Evolutionary conservation across 2,329 filamentous ascomycete species (phyloP).

Genomic region (Cladosporium sp.): DNA sequence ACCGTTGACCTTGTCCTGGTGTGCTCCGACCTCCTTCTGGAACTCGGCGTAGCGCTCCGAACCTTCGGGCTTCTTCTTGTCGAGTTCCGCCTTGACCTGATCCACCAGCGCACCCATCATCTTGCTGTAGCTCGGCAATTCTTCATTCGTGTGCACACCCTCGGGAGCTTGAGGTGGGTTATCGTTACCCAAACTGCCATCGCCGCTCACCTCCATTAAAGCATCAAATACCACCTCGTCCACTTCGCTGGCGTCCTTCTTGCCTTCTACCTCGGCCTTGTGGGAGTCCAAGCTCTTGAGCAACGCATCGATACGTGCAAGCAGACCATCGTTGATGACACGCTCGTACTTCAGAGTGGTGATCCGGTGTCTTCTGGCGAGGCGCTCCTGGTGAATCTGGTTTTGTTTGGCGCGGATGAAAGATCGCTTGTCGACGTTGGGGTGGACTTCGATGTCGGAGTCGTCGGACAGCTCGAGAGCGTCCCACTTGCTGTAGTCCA

Average conservation of each 20-base stretch:
- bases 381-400: conserved; percentile 89
- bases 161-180: conserved; percentile 72
- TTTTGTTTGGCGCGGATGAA: conserved; percentile 98
- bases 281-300: conserved; percentile 70
- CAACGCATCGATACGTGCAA: conserved; percentile 75
- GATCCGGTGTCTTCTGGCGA: conserved; percentile 82
- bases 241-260: conserved; percentile 55
- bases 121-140: conserved; percentile 81
- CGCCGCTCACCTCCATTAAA: conserved; percentile 67
- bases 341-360: conserved; percentile 88
- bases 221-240: conserved; percentile 84
- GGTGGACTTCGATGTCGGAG: conserved; percentile 96
- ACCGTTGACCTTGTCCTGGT: conserved; percentile 70
- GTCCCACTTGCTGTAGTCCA: conserved; percentile 75
- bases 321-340: conserved; percentile 84
- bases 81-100: conserved; percentile 81
- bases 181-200: conserved; percentile 64
- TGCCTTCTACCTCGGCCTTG: conserved; percentile 55
- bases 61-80: conserved; percentile 59
- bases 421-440: conserved; percentile 96
- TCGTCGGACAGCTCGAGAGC: conserved; percentile 95
- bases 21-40: conserved; percentile 69
- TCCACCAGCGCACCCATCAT: conserved; percentile 98
- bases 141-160: conserved; percentile 70
- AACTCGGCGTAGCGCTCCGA: conserved; percentile 64